These are phyloP conservation scores for Endoconidiophora polonica DNA, from an alignment of 2,329 filamentous ascomycete species.

Conservation along the genomic window DNA sequence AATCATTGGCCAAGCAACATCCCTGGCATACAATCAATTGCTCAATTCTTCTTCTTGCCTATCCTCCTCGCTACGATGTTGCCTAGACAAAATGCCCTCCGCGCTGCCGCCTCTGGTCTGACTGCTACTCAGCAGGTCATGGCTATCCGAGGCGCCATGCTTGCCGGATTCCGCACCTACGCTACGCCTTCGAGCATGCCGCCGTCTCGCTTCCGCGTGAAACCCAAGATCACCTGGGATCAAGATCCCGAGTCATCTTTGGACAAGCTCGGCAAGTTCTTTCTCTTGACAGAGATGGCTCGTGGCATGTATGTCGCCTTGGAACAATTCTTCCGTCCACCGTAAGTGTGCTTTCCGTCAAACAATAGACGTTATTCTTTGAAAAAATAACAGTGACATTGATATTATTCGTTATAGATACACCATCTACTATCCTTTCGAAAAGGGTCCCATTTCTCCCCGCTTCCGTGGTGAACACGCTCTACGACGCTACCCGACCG, in stretches of 20 bases:
- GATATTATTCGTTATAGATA: slow-evolving; percentile 41
- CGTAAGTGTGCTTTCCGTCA: slow-evolving; percentile 44
- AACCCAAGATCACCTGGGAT: slow-evolving; percentile 60
- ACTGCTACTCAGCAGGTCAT: not conserved
- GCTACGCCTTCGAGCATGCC: slow-evolving; percentile 64
- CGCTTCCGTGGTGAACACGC: slow-evolving; percentile 98
- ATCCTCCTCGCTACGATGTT: not conserved
- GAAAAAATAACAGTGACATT: not conserved
- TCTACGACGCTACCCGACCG: slow-evolving; percentile 85
- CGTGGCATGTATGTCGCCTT: slow-evolving; percentile 95
- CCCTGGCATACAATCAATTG: not conserved
- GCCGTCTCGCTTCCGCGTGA: slow-evolving; percentile 64
- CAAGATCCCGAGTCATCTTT: slow-evolving; percentile 59
- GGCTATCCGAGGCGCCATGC: not conserved
- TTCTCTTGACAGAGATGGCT: slow-evolving; percentile 88
- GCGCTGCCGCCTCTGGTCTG: not conserved
- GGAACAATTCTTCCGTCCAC: slow-evolving; percentile 96
- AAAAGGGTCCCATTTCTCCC: slow-evolving; percentile 96
- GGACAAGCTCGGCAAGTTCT: slow-evolving; percentile 81
- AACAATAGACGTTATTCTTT: no score
- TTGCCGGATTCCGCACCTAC: slow-evolving; percentile 24
- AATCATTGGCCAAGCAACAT: not conserved
- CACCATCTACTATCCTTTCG: slow-evolving; percentile 97
- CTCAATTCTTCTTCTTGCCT: not conserved
- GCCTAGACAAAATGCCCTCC: not conserved